Base-by-base conservation (phyloP, 768 basidiomycete genomes). In the Suillus weaverae region DNA sequence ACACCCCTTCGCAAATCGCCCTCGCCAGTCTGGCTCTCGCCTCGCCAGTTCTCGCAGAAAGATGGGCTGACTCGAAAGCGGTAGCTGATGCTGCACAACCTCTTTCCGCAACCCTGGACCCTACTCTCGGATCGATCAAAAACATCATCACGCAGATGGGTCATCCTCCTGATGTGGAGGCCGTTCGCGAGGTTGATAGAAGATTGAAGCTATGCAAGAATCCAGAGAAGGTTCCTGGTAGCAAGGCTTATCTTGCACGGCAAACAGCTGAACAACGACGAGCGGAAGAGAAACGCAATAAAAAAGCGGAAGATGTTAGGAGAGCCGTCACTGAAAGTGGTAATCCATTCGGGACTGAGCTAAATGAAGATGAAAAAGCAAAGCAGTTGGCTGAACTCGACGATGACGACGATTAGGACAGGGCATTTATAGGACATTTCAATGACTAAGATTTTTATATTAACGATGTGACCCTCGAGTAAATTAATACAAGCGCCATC, bases 211-310 rank as follows among this genome's bases (percentile, higher is more conserved):
- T 90, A 43, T 98, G 97, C 81, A 93, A 95, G 74, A 99, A 99
- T 71, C 97, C 97, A 5, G 95, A 97, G 77, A 97, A 96, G 76
- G 89, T 97, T 6, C 87, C 89, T 14, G 95, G 95, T n/a, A 97
- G 89, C 67, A 89, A 86, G 66, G 90, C 92, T 3, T 95, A 90
- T 74, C 74, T 89, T 32, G 85, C 86, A 26, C 88, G 87, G 73
- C 88, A 86, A 68, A 86, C 82, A n/a, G 89, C 87, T 69, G 87
- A 88, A 63, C 91, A 92, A 70, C 85, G 80, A 62, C 84, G 83
- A 70, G 89, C 88, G 2, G 86, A 86, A 66, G 85, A 84, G 65
- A 94, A 91, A 74, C 81, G 92, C 63, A 83, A 75, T 51, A 85
- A 83, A 70, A 91, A 90, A 71, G 87, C 85, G 18, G 77, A 76